Base-by-base conservation (phyloP, 108 stramenopile species). In the Conticribra guillardii region DNA sequence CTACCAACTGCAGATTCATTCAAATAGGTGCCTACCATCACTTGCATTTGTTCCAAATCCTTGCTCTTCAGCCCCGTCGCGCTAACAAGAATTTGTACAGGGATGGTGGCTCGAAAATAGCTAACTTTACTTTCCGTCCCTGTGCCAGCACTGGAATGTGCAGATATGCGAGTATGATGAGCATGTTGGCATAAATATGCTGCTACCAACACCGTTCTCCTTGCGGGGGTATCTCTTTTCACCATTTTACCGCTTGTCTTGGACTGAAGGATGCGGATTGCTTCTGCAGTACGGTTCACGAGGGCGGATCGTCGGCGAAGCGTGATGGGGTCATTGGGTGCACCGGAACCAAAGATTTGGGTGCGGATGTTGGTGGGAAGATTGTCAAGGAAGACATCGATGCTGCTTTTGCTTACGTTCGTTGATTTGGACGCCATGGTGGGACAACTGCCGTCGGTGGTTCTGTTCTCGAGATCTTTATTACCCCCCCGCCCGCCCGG, bases 21-120 rank as follows among this genome's bases (percentile, higher is more conserved):
- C 23, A 79, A 50, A 54, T 67, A 64, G 23, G 64, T 60, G 0
- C 46, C 46, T 16, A 79, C 24, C 21, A 79, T 19, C 21, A 41
- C 53, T 71, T 71, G 78, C 65, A 79, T 71, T 22, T 59, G 26
- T 60, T 48, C 64, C 30, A 79, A 18, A n/a, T 71, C 45, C 45
- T 41, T 54, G 17, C 34, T 34, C 11, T 26, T 37, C 34, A 62
- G 30, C 17, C 44, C 30, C 2, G n/a, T n/a, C n/a, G n/a, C n/a
- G n/a, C n/a, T n/a, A n/a, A n/a, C n/a, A n/a, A n/a, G n/a, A n/a
- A 51, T 34, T 8, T 22, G 0, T 15, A 28, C 22, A 9, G 69
- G 78, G 16, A 79, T 59, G 15, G 46, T 48, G 2, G 70, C 50
- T 44, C 47, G 59, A 48, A n/a, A 59, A 61, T 70, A 79, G 1